These are phyloP conservation scores for Aspergillus bertholletiae DNA, from an alignment of 495 filamentous ascomycete species.

Conservation along the genomic window DNA sequence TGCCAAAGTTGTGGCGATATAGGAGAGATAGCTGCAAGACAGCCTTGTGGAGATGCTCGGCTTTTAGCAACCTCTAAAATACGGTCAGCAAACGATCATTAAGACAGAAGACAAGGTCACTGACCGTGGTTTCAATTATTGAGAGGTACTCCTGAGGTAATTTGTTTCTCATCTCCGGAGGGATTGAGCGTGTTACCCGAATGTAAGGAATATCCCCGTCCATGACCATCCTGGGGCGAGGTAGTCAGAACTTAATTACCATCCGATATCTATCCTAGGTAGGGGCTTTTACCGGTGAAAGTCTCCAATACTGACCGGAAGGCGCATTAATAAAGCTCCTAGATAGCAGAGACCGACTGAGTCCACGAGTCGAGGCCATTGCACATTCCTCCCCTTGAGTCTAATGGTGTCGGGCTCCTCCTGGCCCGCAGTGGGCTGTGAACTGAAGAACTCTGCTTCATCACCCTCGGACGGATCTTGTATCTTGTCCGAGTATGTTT, in stretches of 20 bases:
- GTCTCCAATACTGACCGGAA: slow-evolving; percentile 61
- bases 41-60: slow-evolving; percentile 59
- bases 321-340: slow-evolving; percentile 57
- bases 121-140: slow-evolving; percentile 54
- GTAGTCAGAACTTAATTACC: not conserved
- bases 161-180: slow-evolving; percentile 61
- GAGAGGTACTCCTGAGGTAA: slow-evolving; percentile 57
- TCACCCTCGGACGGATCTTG: slow-evolving; percentile 30
- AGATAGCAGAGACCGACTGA: slow-evolving; percentile 66
- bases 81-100: slow-evolving; percentile 4
- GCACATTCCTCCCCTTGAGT: slow-evolving; percentile 20
- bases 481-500: slow-evolving; percentile 41
- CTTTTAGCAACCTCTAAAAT: slow-evolving; percentile 34
- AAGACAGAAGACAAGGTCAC: slow-evolving; percentile 13
- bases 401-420: slow-evolving; percentile 26
- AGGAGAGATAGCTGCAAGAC: slow-evolving; percentile 58
- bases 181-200: slow-evolving; percentile 46
- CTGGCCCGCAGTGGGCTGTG: slow-evolving; percentile 35
- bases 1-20: slow-evolving; percentile 62
- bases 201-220: slow-evolving; percentile 46
- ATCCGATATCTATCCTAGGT: not conserved
- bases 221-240: slow-evolving; percentile 30
- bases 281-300: slow-evolving; percentile 54
- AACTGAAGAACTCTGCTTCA: slow-evolving; percentile 47
- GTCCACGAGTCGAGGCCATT: slow-evolving; percentile 59